Evolutionary conservation across 768 basidiomycete genomes (phyloP).

Genomic region (Xerocomus potaroensis): DNA sequence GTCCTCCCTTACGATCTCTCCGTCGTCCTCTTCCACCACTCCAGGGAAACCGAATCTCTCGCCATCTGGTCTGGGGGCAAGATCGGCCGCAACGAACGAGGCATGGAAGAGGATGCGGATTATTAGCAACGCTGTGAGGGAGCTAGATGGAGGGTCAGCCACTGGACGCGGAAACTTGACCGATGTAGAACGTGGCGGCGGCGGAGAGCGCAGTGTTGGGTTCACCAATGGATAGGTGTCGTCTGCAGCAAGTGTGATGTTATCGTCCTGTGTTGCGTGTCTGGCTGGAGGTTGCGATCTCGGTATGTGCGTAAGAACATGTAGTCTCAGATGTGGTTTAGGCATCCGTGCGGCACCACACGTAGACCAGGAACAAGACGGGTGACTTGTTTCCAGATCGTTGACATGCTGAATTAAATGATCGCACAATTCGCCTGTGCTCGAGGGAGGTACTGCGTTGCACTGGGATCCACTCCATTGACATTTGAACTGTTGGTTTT

Average conservation of each 20-base stretch:
- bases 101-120: conserved; percentile 80
- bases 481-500: conserved; percentile 67
- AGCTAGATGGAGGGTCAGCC: conserved; percentile 63
- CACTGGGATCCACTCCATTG: conserved; percentile 70
- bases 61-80: conserved; percentile 64
- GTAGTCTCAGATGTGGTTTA: conserved; percentile 53
- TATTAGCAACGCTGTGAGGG: conserved; percentile 77
- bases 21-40: conserved; percentile 73
- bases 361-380: conserved; percentile 67
- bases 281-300: conserved; percentile 49
- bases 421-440: conserved; percentile 65
- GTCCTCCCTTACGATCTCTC: conserved; percentile 41
- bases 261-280: conserved; percentile 70
- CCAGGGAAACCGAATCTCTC: conserved; percentile 93
- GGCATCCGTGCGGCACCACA: conserved; percentile 50
- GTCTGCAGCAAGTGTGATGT: conserved; percentile 60
- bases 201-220: conserved; percentile 65
- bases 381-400: conserved; percentile 40
- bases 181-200: conserved; percentile 63
- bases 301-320: conserved; percentile 76
- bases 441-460: conserved; percentile 39
- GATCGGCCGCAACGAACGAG: conserved; percentile 65
- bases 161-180: conserved; percentile 57
- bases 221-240: conserved; percentile 53
- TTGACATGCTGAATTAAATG: conserved; percentile 61